Evolutionary conservation across 208 protist genomes (phyloP).

Genomic region (Vickermania spadyakhi): DNA sequence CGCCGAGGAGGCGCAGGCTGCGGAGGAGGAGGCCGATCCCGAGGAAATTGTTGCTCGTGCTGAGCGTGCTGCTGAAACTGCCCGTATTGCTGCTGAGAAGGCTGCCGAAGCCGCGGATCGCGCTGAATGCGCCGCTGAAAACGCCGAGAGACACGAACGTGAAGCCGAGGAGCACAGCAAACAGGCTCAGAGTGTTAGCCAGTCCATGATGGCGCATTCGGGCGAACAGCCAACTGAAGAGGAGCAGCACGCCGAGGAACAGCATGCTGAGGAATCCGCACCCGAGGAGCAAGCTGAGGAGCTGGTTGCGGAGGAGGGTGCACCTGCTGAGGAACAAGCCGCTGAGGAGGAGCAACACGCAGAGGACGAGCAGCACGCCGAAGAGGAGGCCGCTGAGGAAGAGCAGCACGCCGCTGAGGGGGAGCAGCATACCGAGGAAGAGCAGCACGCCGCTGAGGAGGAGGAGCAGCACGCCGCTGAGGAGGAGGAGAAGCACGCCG

Average conservation of each 20-base stretch:
- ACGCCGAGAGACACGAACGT: not conserved
- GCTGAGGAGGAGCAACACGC: not conserved
- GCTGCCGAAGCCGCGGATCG: not conserved
- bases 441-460: not conserved
- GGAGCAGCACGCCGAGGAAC: slow-evolving; percentile 2
- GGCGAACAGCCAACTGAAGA: not conserved
- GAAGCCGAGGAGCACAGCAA: slow-evolving; percentile 1
- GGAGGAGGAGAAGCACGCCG: not conserved
- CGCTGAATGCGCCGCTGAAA: not conserved
- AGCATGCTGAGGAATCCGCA: not conserved
- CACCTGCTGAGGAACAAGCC: not conserved
- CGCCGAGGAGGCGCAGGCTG: not conserved
- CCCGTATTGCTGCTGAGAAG: slow-evolving; percentile 6
- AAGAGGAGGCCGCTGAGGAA: slow-evolving; percentile 1
- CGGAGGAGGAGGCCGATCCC: not conserved
- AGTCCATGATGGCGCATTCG: not conserved
- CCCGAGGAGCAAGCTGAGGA: not conserved
- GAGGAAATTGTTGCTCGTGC: slow-evolving; percentile 2
- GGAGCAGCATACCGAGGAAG: not conserved
- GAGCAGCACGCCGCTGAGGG: not conserved
- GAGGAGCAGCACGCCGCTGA: not conserved
- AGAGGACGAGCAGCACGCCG: not conserved
- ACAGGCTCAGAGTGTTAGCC: not conserved
- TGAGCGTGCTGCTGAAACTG: not conserved
- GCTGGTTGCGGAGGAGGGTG: not conserved